A percentile compares a stretch with the other conserved stretches of the same genome.
Evolutionary conservation across 2,329 filamentous ascomycete species (phyloP).

Genomic region (Pseudomassariella vexata): DNA sequence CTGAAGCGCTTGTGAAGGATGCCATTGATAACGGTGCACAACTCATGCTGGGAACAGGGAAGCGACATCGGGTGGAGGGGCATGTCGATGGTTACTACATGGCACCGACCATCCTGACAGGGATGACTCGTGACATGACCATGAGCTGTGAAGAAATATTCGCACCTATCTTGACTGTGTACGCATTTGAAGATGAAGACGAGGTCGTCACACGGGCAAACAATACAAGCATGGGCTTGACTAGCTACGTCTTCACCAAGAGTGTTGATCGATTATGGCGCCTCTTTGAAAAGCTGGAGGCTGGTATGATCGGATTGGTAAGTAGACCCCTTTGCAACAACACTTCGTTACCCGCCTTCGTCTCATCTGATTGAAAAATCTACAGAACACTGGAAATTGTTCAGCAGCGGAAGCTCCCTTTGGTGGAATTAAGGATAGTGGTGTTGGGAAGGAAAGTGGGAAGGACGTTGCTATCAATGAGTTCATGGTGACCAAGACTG

Average conservation of each 20-base stretch:
- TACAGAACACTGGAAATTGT: slow-evolving; percentile 34
- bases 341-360: too few species aligned
- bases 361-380: too few species aligned
- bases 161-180: slow-evolving; percentile 50
- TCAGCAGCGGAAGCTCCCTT: slow-evolving; percentile 39
- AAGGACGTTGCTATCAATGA: slow-evolving; percentile 42
- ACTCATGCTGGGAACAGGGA: slow-evolving; percentile 55
- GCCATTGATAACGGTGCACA: slow-evolving; percentile 58
- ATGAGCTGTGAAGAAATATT: slow-evolving; percentile 50
- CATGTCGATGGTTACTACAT: slow-evolving; percentile 56
- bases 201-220: slow-evolving; percentile 50
- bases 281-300: slow-evolving; percentile 53
- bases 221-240: slow-evolving; percentile 53
- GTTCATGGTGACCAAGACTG: slow-evolving; percentile 39
- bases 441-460: slow-evolving; percentile 40
- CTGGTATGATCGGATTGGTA: slow-evolving; percentile 44
- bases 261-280: slow-evolving; percentile 53
- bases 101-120: slow-evolving; percentile 49
- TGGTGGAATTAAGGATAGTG: slow-evolving; percentile 42
- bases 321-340: too few species aligned
- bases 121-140: slow-evolving; percentile 41
- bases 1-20: slow-evolving; percentile 55
- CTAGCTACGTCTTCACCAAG: slow-evolving; percentile 54
- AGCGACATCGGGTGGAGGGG: slow-evolving; percentile 30
- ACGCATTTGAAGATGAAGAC: slow-evolving; percentile 50